Evolutionary conservation across 345 rosid genomes (phyloP).

Genomic region (Sonneratia caseolaris): DNA sequence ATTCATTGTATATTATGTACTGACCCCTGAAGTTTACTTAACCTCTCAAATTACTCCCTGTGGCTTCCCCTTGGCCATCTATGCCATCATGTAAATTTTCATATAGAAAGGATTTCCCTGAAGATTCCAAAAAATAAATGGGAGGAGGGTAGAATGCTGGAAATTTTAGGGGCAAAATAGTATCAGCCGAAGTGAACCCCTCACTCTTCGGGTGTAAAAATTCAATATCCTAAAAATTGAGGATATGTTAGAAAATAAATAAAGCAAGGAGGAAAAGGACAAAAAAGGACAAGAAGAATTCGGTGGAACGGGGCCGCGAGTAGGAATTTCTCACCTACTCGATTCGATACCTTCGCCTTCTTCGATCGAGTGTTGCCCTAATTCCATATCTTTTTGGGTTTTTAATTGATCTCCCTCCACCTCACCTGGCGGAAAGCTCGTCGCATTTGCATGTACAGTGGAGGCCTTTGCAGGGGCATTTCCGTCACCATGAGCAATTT

Average conservation of each 20-base stretch:
- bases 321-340: background rate
- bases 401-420: too few species aligned
- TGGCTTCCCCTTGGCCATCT: background rate
- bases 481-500: too few species aligned
- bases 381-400: too few species aligned
- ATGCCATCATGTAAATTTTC: too few species aligned
- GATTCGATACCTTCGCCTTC: background rate
- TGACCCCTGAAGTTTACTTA: background rate
- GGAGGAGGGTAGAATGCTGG: background rate
- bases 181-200: too few species aligned
- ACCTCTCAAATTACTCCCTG: background rate
- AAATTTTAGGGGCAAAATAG: background rate
- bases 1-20: background rate
- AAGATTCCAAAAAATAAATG: background rate
- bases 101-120: background rate
- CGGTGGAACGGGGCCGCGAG: background rate
- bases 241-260: background rate
- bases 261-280: background rate
- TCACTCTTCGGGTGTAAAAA: background rate
- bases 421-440: too few species aligned
- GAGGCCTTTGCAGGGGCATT: too few species aligned
- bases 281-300: too few species aligned
- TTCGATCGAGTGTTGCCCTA: too few species aligned
- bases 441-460: too few species aligned
- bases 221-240: background rate